These are phyloP conservation scores for Penicillium antarcticum DNA, from an alignment of 495 filamentous ascomycete species.

Conservation along the genomic window DNA sequence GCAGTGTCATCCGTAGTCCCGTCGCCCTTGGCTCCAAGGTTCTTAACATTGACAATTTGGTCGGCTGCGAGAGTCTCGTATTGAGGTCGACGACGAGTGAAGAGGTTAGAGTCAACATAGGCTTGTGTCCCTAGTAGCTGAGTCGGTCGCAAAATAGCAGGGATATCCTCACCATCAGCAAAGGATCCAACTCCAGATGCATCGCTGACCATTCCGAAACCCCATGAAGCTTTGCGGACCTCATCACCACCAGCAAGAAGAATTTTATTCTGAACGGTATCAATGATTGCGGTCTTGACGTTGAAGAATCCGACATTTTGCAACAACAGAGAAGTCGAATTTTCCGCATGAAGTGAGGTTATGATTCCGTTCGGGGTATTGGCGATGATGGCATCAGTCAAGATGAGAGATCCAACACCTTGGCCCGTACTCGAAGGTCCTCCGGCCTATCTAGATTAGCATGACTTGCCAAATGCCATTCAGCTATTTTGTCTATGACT, in stretches of 20 bases:
- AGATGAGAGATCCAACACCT: slow-evolving; percentile 61
- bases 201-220: slow-evolving; percentile 24
- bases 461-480: too few species aligned
- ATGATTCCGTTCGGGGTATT: slow-evolving; percentile 59
- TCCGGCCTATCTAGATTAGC: too few species aligned
- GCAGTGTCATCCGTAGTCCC: slow-evolving; percentile 49
- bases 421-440: slow-evolving; percentile 31
- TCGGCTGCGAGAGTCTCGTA: slow-evolving; percentile 37
- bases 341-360: slow-evolving; percentile 35
- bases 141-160: too few species aligned
- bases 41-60: slow-evolving; percentile 64
- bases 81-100: slow-evolving; percentile 16
- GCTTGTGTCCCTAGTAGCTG: too few species aligned
- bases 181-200: too few species aligned
- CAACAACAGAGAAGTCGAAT: slow-evolving; percentile 18
- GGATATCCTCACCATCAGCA: too few species aligned
- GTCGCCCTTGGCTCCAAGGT: slow-evolving; percentile 66
- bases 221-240: too few species aligned
- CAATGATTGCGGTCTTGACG: slow-evolving; percentile 7
- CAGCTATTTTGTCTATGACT: too few species aligned
- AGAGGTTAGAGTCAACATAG: slow-evolving; percentile 22
- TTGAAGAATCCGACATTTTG: slow-evolving; percentile 18
- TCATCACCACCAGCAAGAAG: slow-evolving; percentile 29
- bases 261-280: neutral
- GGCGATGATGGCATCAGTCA: slow-evolving; percentile 63